These are phyloP conservation scores for Stachybotrys elegans DNA, from an alignment of 2,329 filamentous ascomycete species.

Conservation along the genomic window DNA sequence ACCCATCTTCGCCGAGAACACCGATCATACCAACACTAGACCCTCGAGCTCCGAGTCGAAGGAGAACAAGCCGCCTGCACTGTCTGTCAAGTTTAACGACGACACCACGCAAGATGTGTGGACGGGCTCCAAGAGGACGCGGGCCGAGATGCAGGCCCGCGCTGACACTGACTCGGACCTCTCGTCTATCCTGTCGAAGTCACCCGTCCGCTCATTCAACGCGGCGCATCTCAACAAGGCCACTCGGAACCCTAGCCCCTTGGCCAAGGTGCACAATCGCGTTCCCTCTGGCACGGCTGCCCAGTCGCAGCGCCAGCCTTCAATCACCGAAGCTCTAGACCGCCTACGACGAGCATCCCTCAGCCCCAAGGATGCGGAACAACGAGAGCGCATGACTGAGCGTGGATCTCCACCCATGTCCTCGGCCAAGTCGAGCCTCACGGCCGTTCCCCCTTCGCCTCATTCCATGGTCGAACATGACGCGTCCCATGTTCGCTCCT, in stretches of 20 bases:
- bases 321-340: constrained; percentile 28
- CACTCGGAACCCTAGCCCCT: constrained; percentile 29
- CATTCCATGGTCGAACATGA: constrained; percentile 27
- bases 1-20: constrained; percentile 21
- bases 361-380: constrained; percentile 20
- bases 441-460: constrained; percentile 34
- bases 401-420: constrained; percentile 28
- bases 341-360: constrained; percentile 29
- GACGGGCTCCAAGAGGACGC: constrained; percentile 33
- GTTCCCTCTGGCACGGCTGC: constrained; percentile 21
- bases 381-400: constrained; percentile 15
- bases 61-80: constrained; percentile 38
- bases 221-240: constrained; percentile 19
- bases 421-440: constrained; percentile 35
- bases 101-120: constrained; percentile 37
- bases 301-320: constrained; percentile 19
- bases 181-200: constrained; percentile 37
- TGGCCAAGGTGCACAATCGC: constrained; percentile 29
- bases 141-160: constrained; percentile 48
- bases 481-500: constrained; percentile 43
- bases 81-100: constrained; percentile 29
- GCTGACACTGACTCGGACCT: constrained; percentile 49
- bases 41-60: constrained; percentile 33
- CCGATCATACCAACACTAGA: constrained; percentile 25
- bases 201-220: constrained; percentile 24